Evolutionary conservation across 2,329 filamentous ascomycete genomes (phyloP), one percentile per base, ranked within the genome.

Genomic region (Xylariomycetidae sp.): DNA sequence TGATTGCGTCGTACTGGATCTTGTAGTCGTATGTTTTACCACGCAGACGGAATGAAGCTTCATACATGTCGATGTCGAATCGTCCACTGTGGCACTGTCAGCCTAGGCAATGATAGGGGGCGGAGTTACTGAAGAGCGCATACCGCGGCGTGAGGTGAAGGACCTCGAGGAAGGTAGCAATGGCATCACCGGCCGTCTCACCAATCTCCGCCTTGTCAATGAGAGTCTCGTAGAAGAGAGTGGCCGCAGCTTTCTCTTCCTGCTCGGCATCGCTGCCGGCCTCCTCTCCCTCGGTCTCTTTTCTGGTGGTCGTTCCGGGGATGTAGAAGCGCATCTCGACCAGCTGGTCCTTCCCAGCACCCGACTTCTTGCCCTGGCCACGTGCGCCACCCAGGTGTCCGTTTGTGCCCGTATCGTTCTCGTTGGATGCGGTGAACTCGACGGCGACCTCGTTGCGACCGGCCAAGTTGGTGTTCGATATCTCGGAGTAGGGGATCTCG

Each of bases 1-100:
- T 98, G 65, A 96, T 88, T 31, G 82, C 79, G 37, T 95, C 86
- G 64, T 95, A 98, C 60, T 95, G 88, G 47, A 98, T 96, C 75
- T 98, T 98, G 78, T 98, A 98, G 68, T 98, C 93, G 70, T 98
- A 98, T 16, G 92, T 98, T 68, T 98, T 98, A 54, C 92, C 92
- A 46, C 92, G 90, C 42, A 98, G 75, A 43, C 92, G 84, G 74
- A 98, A 96, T 2, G 92, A 96, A 12, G 79, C 82, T 62, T 96
- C 92, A 74, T 98, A 98, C 84, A 98, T 95, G 61, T 98, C 92
- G 65, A 98, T 95, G 60, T 96, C 92, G 72, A 98, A 98, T 48
- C 92, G 90, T 60, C 92, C 93, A 84, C 92, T 89, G 63, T 40
- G 42, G 5, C 22, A 24, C 27, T 25, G 38, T 48, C 6, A 49